Base-by-base conservation (phyloP, 495 filamentous ascomycete genomes). In the Haplographium delicatum region DNA sequence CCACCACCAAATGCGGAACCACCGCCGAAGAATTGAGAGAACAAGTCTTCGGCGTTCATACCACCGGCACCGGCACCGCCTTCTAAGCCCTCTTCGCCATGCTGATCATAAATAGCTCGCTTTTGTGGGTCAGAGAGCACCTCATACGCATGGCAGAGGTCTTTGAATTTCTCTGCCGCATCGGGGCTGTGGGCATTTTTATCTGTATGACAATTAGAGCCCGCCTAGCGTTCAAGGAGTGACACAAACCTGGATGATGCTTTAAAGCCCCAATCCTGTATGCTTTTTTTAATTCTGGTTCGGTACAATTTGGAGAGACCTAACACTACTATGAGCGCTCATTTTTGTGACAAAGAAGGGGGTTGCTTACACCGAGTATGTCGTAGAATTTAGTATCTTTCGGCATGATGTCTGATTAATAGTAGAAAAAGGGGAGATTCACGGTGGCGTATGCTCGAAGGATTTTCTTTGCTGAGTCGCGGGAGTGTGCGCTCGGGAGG, bases 141-240 rank as follows among this genome's bases (percentile, higher is more conserved):
- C 71, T 99, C 94, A 67, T 96, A 97, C 26, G 93, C 93, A 57
- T 90, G 84, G 46, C 88, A 94, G 41, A 97, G 77, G 61, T 96
- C 91, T 73, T 97, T 96, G 81, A 99, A 97, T 68, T 96, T 97
- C 44, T 96, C 89, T 45, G 89, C 88, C 35, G 93, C 89, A 22
- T 88, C 87, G 33, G 91, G 90, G 74, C 91, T 91, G 72, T 93
- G 82, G 38, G 83, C 81, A 68, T 97, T 97, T 79, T 98, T 98
- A 72, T 98, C 93, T 95, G 58, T 45, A 44, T n/a, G 5, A 24
- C 6, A 5, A 37, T 53, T 34, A 41, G 25, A 30, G 8, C 4
- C 13, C 18, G 8, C 20, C 13, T 2, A 44, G 9, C 16, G 1
- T n/a, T 1, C 20, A 44, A 34, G 24, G 18, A 16, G 34, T 22